Conservation (phyloP, 352 stramenopile genomes). For the Phytopythium ostracodes region DNA sequence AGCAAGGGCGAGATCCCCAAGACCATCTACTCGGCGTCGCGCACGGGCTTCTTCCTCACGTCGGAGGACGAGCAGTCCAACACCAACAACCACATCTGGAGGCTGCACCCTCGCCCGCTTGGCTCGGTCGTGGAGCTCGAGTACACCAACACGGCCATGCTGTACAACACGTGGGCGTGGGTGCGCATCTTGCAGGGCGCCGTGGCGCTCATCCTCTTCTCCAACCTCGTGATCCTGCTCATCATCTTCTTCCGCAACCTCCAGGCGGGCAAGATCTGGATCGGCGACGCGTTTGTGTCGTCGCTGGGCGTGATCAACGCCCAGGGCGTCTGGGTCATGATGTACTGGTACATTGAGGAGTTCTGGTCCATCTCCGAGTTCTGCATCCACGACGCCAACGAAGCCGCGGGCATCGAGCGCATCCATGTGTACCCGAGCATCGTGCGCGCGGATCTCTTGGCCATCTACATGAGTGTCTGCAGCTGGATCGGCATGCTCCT, state of each 20-base stretch:
- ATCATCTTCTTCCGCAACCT: slow-evolving; percentile 30
- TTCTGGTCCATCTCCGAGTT: slow-evolving; percentile 47
- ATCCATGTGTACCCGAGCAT: slow-evolving; percentile 25
- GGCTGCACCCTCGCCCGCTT: not conserved
- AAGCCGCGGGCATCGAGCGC: slow-evolving; percentile 14
- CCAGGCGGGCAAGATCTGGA: slow-evolving; percentile 26
- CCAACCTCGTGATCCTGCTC: slow-evolving; percentile 24
- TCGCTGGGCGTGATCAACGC: slow-evolving; percentile 28
- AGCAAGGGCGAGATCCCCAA: slow-evolving; percentile 6
- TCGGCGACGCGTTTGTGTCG: slow-evolving; percentile 35
- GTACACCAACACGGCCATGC: slow-evolving; percentile 12
- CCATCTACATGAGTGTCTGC: slow-evolving; percentile 25
- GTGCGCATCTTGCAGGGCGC: slow-evolving; percentile 37
- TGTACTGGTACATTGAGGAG: slow-evolving; percentile 37
- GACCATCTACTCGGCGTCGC: slow-evolving; percentile 17
- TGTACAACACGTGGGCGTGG: slow-evolving; percentile 50
- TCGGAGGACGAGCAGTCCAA: slow-evolving; percentile 41
- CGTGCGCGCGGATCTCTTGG: slow-evolving; percentile 34
- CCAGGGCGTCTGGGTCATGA: slow-evolving; percentile 25
- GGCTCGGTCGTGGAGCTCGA: not conserved
- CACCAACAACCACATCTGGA: slow-evolving; percentile 30
- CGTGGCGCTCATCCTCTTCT: slow-evolving; percentile 26
- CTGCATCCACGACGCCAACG: slow-evolving; percentile 30
- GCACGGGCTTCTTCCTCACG: slow-evolving; percentile 36
- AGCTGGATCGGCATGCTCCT: slow-evolving; percentile 19